A percentile compares a stretch with the other conserved stretches of the same genome.
Evolutionary conservation across 169 alveolate genomes (phyloP).

Genomic region (Cryptosporidium muris): DNA sequence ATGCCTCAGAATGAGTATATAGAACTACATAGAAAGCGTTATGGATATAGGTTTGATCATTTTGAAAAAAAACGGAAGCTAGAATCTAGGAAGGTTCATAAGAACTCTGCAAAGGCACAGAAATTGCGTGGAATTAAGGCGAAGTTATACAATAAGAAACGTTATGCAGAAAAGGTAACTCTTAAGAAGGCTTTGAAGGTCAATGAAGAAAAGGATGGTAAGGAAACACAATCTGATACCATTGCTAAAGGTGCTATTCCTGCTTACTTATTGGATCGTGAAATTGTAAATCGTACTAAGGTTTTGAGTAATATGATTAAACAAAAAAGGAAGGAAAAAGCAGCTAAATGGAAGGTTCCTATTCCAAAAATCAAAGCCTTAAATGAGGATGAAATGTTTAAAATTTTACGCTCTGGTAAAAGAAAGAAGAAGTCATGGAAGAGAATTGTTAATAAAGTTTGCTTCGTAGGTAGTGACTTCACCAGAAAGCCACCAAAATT

Average conservation of each 20-base stretch:
- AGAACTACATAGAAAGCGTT: constrained; percentile 94
- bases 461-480: constrained; percentile 97
- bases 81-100: constrained; percentile 93
- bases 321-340: constrained; percentile 98
- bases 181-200: constrained; percentile 92
- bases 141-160: constrained; percentile 93
- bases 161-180: constrained; percentile 97
- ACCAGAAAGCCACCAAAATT: constrained; percentile 99
- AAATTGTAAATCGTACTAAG: constrained; percentile 92
- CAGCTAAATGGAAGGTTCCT: constrained; percentile 99
- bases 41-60: constrained; percentile 94
- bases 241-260: constrained; percentile 98
- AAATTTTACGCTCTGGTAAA: constrained; percentile 93
- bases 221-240: constrained; percentile 80
- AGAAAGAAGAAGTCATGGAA: constrained; percentile 97
- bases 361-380: constrained; percentile 95
- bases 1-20: constrained; percentile 98
- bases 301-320: constrained; percentile 96
- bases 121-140: constrained; percentile 96
- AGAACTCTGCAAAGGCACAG: constrained; percentile 91
- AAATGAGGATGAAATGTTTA: constrained; percentile 91
- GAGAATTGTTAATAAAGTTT: constrained; percentile 96
- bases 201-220: constrained; percentile 93
- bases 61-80: constrained; percentile 91
- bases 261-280: constrained; percentile 97